Evolutionary conservation across 2,329 filamentous ascomycete species (phyloP).

Genomic region (Fusarium acutatum): DNA sequence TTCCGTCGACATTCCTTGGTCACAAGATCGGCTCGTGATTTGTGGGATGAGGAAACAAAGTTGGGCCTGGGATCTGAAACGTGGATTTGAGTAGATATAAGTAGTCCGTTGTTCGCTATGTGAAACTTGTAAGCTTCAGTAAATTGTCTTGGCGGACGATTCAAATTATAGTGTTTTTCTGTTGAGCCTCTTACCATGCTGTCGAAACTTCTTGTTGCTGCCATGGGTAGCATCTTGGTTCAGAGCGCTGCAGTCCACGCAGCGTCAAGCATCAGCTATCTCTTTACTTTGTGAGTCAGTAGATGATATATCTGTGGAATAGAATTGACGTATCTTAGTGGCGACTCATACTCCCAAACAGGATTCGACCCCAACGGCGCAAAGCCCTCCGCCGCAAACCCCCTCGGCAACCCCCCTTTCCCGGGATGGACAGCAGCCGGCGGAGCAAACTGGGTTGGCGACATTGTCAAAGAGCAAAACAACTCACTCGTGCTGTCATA

Average conservation of each 20-base stretch:
- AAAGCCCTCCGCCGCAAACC: conserved; percentile 62
- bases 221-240: background rate
- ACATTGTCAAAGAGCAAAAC: conserved; percentile 58
- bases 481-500: conserved; percentile 55
- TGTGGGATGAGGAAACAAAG: background rate
- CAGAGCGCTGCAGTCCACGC: background rate
- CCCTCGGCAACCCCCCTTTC: conserved; percentile 69
- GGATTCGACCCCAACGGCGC: conserved; percentile 63
- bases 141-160: background rate
- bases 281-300: conserved; percentile 33
- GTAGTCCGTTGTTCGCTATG: accelerated
- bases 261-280: conserved; percentile 13
- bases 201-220: background rate
- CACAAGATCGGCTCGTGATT: background rate
- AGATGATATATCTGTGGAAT: too few relatives aligned
- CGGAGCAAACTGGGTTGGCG: conserved; percentile 62
- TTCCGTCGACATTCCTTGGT: background rate
- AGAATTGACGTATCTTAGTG: conserved; percentile 23
- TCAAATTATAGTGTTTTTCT: too few relatives aligned
- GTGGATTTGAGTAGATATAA: background rate
- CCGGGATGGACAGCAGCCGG: conserved; percentile 60
- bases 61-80: background rate
- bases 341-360: conserved; percentile 47
- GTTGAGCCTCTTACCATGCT: background rate
- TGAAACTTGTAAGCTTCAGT: background rate